These are phyloP conservation scores for Magnusiomyces sp. DNA, from an alignment of 1,139 yeast genomes.

Conservation along the genomic window DNA sequence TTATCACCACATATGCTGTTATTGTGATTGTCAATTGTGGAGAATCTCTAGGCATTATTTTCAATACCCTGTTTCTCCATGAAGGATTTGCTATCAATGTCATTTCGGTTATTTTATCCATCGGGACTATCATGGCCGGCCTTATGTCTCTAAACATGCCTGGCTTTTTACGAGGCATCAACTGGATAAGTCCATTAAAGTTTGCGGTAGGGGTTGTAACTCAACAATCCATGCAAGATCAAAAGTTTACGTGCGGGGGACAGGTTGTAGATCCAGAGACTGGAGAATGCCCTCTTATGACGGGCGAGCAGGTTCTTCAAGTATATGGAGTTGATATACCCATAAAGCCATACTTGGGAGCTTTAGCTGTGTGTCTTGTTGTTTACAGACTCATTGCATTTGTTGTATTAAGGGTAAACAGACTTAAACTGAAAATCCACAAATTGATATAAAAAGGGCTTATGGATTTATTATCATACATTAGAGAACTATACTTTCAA, in stretches of 20 bases:
- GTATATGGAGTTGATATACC: conserved; percentile 37
- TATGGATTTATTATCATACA: no score
- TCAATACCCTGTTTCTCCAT: conserved; percentile 65
- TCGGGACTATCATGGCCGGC: conserved; percentile 83
- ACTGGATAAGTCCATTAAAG: conserved; percentile 66
- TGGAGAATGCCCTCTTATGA: conserved; percentile 39
- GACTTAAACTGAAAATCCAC: conserved; percentile 23
- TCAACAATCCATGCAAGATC: conserved; percentile 39
- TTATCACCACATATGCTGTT: conserved; percentile 51
- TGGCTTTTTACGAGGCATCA: conserved; percentile 54
- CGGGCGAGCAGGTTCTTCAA: conserved; percentile 44
- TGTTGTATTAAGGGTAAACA: conserved; percentile 21
- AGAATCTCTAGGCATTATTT: conserved; percentile 72
- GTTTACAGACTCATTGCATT: conserved; percentile 34
- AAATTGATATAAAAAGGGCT: background rate
- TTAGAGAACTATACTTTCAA: no score
- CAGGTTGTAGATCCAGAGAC: conserved; percentile 22
- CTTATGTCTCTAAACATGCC: conserved; percentile 73
- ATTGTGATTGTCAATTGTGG: conserved; percentile 61
- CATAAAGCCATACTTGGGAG: conserved; percentile 26
- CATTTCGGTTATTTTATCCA: conserved; percentile 51
- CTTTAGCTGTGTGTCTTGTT: conserved; percentile 29
- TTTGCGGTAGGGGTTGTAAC: conserved; percentile 53
- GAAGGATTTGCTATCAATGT: conserved; percentile 74
- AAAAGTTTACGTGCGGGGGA: conserved; percentile 37